Evolutionary conservation across 108 stramenopile genomes (phyloP), one percentile per base, ranked within the genome.

Genomic region (Stephanodiscus triporus): DNA sequence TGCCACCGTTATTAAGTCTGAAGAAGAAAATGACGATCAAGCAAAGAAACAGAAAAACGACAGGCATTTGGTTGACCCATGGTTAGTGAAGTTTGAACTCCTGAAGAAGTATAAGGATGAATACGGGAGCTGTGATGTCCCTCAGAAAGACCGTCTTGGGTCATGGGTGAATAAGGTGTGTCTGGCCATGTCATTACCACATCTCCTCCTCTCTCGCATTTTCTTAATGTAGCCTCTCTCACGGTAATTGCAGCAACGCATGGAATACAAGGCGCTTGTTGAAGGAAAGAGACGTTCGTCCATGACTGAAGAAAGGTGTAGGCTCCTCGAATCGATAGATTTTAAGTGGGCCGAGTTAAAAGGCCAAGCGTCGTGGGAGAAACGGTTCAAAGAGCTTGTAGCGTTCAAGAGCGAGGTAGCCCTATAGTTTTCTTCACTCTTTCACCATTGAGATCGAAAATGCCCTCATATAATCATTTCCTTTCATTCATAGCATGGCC

Each of bases 151-250:
- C 9, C 22, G 7, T 49, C 65, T 66, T 32, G 65, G 65, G n/a
- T 4, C 22, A 49, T 66, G 65, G 65, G 65, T 66, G 20, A 66
- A 66, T 26, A 66, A 66, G 65, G 65, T 66, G 26, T 19, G 65
- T 22, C 17, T 22, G 37, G 13, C 36, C 22, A 3, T 23, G 1
- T 19, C 56, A 1, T 61, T 42, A 22, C 22, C 36, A 42, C 20
- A 19, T 9, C 36, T 5, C 36, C 17, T 36, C n/a, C 13, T n/a
- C n/a, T 22, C 19, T 36, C n/a, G 34, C 30, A 34, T 61, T 37
- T 37, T 37, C n/a, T 37, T 43, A 22, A 20, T 22, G 36, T 20
- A n/a, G 9, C 16, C 53, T 27, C 53, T 16, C 14, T 2, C 43
- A 45, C 16, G 14, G 43, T 16, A 0, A 3, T 45, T 17, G 16